These are phyloP conservation scores for Solanum megistacrolobum DNA, from an alignment of 257 asterid species.

Conservation along the genomic window DNA sequence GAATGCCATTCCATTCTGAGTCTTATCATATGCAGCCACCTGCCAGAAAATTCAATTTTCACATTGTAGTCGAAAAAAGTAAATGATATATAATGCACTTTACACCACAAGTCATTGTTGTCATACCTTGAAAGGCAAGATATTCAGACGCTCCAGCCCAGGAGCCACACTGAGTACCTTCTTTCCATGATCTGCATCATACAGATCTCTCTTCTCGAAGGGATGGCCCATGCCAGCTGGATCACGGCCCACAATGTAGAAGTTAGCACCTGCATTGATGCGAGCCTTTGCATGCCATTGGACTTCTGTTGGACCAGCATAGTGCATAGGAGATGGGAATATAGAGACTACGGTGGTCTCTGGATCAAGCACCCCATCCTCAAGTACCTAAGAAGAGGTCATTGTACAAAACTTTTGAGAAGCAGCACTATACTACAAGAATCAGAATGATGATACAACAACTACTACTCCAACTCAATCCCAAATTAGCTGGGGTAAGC, in stretches of 20 bases:
- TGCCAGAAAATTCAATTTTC: slow-evolving; percentile 7
- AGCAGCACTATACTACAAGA: background rate
- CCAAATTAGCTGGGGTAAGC: background rate
- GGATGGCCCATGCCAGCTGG: slow-evolving; percentile 99
- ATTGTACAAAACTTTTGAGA: background rate
- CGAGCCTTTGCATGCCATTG: slow-evolving; percentile 99
- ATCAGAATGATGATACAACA: background rate
- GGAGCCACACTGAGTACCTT: slow-evolving; percentile 94
- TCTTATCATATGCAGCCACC: slow-evolving; percentile 97
- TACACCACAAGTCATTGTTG: background rate
- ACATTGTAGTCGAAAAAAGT: background rate
- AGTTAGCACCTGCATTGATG: slow-evolving; percentile 89
- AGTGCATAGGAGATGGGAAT: slow-evolving; percentile 97
- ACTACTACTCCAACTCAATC: background rate
- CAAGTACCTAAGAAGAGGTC: slow-evolving; percentile 48
- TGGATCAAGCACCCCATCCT: slow-evolving; percentile 88
- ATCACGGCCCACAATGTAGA: slow-evolving; percentile 85
- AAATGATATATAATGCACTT: background rate
- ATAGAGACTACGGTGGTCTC: slow-evolving; percentile 87
- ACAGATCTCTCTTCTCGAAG: slow-evolving; percentile 70
- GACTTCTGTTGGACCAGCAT: slow-evolving; percentile 96
- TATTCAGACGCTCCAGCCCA: slow-evolving; percentile 79
- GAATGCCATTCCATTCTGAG: slow-evolving; percentile 81
- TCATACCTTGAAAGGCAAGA: slow-evolving; percentile 78
- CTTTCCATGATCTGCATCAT: slow-evolving; percentile 99